Conservation (phyloP, 2,329 filamentous ascomycete species). For the Aphanoascus verrucosus region DNA sequence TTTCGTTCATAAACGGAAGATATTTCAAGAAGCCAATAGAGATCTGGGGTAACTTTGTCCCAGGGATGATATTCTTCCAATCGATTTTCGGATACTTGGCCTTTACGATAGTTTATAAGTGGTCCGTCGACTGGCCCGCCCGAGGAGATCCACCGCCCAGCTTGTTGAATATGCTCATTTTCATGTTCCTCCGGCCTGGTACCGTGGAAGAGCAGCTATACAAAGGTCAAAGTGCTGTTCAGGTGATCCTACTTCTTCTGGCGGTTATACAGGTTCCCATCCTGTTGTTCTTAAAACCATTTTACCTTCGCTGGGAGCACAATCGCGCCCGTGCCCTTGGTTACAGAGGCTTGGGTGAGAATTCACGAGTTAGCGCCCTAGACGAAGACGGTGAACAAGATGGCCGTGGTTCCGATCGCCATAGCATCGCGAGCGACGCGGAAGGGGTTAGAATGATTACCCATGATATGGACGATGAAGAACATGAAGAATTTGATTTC, state of each 20-base stretch:
- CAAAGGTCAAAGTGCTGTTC: constrained; percentile 61
- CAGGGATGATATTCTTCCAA: constrained; percentile 99
- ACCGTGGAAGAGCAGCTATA: constrained; percentile 61
- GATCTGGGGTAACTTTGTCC: constrained; percentile 94
- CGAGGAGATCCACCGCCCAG: constrained; percentile 63
- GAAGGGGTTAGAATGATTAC: constrained; percentile 83
- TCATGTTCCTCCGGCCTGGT: constrained; percentile 94
- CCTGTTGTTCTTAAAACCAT: constrained; percentile 86
- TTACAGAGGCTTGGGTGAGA: constrained; percentile 88
- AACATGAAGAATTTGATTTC: constrained; percentile 96
- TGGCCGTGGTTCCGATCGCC: constrained; percentile 51
- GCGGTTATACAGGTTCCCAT: constrained; percentile 81
- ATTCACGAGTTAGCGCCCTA: constrained; percentile 72
- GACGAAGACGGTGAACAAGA: constrained; percentile 74
- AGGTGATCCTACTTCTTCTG: constrained; percentile 66
- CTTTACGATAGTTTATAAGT: constrained; percentile 92
- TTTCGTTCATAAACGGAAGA: constrained; percentile 82
- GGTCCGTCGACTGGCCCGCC: constrained; percentile 76
- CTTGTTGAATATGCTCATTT: constrained; percentile 96
- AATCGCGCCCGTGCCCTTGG: constrained; percentile 78
- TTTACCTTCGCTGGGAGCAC: constrained; percentile 89
- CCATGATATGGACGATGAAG: constrained; percentile 66
- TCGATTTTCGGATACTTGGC: constrained; percentile 96
- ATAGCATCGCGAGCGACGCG: constrained; percentile 62
- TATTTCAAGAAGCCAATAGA: constrained; percentile 94